Evolutionary conservation across 78 protist species (phyloP).

Genomic region (Dictyostelium intermedium): DNA sequence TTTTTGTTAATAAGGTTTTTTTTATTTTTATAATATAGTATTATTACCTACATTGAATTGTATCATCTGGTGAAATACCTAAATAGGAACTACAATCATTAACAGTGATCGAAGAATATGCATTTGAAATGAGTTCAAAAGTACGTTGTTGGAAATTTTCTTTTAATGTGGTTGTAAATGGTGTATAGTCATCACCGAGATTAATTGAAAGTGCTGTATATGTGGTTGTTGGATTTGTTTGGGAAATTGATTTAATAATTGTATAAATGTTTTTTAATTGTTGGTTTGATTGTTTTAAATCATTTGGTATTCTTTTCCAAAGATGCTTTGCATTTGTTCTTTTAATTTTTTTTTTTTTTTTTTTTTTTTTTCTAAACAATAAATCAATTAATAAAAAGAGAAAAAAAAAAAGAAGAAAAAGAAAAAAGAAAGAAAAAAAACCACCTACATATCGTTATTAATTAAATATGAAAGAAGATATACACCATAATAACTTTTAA

Average conservation of each 20-base stretch:
- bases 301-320: slow-evolving; percentile 62
- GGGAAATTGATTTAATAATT: slow-evolving; percentile 2
- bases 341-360: neutral
- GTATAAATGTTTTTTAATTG: slow-evolving; percentile 26
- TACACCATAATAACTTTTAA: slow-evolving; percentile 19
- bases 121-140: slow-evolving; percentile 38
- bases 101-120: slow-evolving; percentile 32
- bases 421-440: neutral
- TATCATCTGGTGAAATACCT: slow-evolving; percentile 54
- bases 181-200: slow-evolving; percentile 28
- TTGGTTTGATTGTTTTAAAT: neutral
- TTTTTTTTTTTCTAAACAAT: neutral
- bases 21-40: too few species aligned
- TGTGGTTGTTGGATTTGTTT: neutral
- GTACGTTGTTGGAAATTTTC: slow-evolving; percentile 51
- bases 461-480: slow-evolving; percentile 21
- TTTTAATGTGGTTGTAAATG: slow-evolving; percentile 8
- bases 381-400: neutral
- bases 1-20: neutral
- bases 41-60: neutral
- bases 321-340: slow-evolving; percentile 29
- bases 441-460: slow-evolving; percentile 48
- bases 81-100: slow-evolving; percentile 34
- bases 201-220: neutral
- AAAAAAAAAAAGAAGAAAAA: too few species aligned